phyloP scores from a whole-genome alignment of 2,329 filamentous ascomycete species.

The Monosporascus sp. region DNA sequence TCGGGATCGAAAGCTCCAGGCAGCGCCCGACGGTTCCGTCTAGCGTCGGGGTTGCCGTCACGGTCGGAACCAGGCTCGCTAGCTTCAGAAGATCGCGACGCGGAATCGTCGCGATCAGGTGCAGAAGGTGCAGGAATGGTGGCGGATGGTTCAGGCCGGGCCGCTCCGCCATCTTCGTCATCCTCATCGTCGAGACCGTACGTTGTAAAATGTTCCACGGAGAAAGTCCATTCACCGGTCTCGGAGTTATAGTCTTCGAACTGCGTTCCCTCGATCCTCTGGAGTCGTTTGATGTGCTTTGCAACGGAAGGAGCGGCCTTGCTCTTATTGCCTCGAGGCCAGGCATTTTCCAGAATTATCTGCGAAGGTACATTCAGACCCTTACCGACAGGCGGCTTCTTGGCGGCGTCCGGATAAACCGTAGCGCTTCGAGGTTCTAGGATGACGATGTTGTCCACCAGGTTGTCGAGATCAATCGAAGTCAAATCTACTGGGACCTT shows the following conservation, averaged over 20 bases:
- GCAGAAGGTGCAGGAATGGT: slow-evolving; percentile 16
- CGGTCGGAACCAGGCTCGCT: slow-evolving; percentile 35
- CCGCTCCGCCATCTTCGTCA: slow-evolving; percentile 62
- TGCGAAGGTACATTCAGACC: slow-evolving; percentile 87
- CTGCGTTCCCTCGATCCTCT: slow-evolving; percentile 71
- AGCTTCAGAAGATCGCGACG: slow-evolving; percentile 18
- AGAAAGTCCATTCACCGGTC: slow-evolving; percentile 85
- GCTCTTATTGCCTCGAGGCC: slow-evolving; percentile 65
- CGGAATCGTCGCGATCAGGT: slow-evolving; percentile 15
- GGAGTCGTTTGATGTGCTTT: slow-evolving; percentile 79
- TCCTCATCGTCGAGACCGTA: slow-evolving; percentile 81
- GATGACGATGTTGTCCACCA: slow-evolving; percentile 71
- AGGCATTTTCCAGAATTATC: slow-evolving; percentile 87
- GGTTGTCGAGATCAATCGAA: slow-evolving; percentile 70
- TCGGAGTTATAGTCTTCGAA: slow-evolving; percentile 76
- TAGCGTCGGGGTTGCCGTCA: slow-evolving; percentile 56
- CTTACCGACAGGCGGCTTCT: slow-evolving; percentile 80
- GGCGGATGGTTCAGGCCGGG: slow-evolving; percentile 36
- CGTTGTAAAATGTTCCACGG: slow-evolving; percentile 93
- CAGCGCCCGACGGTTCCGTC: slow-evolving; percentile 44
- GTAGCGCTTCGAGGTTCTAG: slow-evolving; percentile 76
- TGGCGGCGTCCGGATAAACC: slow-evolving; percentile 71
- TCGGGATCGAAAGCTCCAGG: slow-evolving; percentile 76
- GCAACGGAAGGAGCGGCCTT: slow-evolving; percentile 62
- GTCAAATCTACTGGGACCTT: slow-evolving; percentile 77